phyloP scores from a whole-genome alignment of 768 basidiomycete genomes.

The Grammothele lineata region DNA sequence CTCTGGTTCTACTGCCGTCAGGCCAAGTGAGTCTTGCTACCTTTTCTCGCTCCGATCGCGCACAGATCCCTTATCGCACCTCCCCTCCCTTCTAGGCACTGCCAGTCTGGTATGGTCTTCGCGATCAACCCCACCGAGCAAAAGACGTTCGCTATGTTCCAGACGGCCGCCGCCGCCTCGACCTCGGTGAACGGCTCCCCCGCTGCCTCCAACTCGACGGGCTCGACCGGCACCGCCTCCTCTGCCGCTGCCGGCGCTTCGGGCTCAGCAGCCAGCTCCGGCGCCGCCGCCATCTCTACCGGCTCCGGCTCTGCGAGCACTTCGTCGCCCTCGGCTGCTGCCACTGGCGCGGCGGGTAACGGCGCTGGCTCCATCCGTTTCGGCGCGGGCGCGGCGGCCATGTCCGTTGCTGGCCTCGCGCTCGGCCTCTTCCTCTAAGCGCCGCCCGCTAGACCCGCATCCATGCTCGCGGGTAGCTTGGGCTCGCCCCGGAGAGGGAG shows the following conservation, averaged over 20 bases:
- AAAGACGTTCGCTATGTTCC: constrained; percentile 47
- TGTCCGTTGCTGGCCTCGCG: constrained; percentile 11
- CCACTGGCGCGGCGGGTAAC: constrained; percentile 1
- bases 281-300: constrained; percentile 7
- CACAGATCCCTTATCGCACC: constrained; percentile 5
- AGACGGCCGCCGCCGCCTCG: constrained; percentile 15
- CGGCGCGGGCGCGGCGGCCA: constrained; percentile 29
- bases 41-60: constrained; percentile 15
- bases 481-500: constrained; percentile 4
- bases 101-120: constrained; percentile 57
- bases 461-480: constrained; percentile 10
- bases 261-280: constrained; percentile 20
- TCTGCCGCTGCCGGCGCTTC: constrained; percentile 21
- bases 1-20: constrained; percentile 65
- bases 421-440: constrained; percentile 14
- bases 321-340: constrained; percentile 11
- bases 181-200: constrained; percentile 12
- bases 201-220: neutral
- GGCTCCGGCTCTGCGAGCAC: neutral
- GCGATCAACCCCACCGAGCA: constrained; percentile 47
- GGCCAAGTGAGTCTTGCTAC: constrained; percentile 27
- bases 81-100: too few relatives aligned
- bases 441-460: too few relatives aligned
- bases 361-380: constrained; percentile 15
- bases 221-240: constrained; percentile 1